Percentiles rank a stretch among this genome's conserved stretches.
Evolutionary conservation across 75 land plant species (phyloP).

Genomic region (Cryptomeria japonica): DNA sequence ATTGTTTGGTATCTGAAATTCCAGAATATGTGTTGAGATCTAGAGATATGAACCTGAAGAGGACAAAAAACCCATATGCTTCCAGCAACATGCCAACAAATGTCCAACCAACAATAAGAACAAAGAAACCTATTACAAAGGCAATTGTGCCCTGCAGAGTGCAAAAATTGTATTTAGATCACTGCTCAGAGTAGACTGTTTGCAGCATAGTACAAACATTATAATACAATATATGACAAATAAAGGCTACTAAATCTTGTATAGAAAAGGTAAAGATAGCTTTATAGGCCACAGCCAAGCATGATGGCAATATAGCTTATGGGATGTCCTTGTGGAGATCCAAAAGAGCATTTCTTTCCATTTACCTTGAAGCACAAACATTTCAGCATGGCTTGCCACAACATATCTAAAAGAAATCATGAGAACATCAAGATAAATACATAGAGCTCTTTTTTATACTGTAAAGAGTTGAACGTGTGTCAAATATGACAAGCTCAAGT

Average conservation of each 20-base stretch:
- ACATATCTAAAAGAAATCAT: neutral
- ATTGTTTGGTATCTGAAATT: neutral
- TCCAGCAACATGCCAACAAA: slow-evolving; percentile 74
- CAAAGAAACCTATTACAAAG: slow-evolving; percentile 60
- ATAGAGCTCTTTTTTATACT: too few species aligned
- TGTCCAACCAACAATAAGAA: slow-evolving; percentile 77
- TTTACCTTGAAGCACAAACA: neutral
- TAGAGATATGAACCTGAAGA: slow-evolving; percentile 60
- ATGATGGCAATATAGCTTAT: neutral
- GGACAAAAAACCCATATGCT: slow-evolving; percentile 67
- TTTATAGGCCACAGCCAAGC: neutral
- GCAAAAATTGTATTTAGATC: neutral
- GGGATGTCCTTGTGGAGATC: neutral
- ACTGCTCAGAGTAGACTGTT: neutral
- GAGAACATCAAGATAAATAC: neutral
- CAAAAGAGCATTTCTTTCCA: neutral
- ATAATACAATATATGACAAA: too few species aligned
- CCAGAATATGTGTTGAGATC: neutral
- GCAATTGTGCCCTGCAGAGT: slow-evolving; percentile 64
- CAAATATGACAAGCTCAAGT: too few species aligned
- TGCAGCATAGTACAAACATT: neutral
- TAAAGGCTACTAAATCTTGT: neutral
- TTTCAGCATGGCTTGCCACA: too few species aligned
- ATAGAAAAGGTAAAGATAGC: neutral
- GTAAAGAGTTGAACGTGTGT: neutral